Evolutionary conservation across 2,329 filamentous ascomycete genomes (phyloP).

Genomic region (Alternaria conjuncta): DNA sequence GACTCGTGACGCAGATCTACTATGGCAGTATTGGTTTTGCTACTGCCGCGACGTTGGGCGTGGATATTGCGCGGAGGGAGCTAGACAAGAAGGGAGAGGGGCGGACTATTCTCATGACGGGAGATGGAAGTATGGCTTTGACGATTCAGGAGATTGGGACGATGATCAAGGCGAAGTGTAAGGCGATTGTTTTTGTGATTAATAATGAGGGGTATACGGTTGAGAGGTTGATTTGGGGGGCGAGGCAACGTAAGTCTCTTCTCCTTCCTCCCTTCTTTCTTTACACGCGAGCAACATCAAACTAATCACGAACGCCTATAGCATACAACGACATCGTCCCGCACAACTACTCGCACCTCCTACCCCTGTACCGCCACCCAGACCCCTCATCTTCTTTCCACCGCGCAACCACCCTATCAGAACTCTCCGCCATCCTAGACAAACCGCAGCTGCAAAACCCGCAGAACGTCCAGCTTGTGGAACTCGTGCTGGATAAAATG

Average conservation of each 20-base stretch:
- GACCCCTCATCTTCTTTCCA: slow-evolving; percentile 44
- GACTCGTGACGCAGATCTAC: slow-evolving; percentile 51
- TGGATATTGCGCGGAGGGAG: slow-evolving; percentile 59
- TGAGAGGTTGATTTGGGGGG: slow-evolving; percentile 56
- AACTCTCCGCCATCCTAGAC: slow-evolving; percentile 46
- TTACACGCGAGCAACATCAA: not conserved
- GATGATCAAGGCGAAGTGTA: slow-evolving; percentile 58
- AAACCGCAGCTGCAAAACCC: slow-evolving; percentile 40
- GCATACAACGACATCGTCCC: slow-evolving; percentile 51
- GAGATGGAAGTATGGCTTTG: slow-evolving; percentile 70
- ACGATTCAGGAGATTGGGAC: slow-evolving; percentile 71
- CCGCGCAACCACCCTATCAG: slow-evolving; percentile 44
- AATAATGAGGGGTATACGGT: slow-evolving; percentile 58
- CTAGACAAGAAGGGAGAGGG: slow-evolving; percentile 29
- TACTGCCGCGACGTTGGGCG: slow-evolving; percentile 51
- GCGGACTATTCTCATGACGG: slow-evolving; percentile 64
- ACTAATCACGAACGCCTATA: slow-evolving; percentile 9
- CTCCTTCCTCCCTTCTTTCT: too few relatives aligned
- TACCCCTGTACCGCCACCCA: slow-evolving; percentile 50
- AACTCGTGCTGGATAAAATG: slow-evolving; percentile 50
- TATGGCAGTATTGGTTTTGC: slow-evolving; percentile 55
- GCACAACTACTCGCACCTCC: slow-evolving; percentile 49
- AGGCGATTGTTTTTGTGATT: slow-evolving; percentile 51
- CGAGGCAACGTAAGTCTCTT: slow-evolving; percentile 36
- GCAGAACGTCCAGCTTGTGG: slow-evolving; percentile 47